Percentiles rank a stretch among this genome's conserved stretches.
Evolutionary conservation across 208 protist genomes (phyloP).

Genomic region (Leishmania gerbilli): DNA sequence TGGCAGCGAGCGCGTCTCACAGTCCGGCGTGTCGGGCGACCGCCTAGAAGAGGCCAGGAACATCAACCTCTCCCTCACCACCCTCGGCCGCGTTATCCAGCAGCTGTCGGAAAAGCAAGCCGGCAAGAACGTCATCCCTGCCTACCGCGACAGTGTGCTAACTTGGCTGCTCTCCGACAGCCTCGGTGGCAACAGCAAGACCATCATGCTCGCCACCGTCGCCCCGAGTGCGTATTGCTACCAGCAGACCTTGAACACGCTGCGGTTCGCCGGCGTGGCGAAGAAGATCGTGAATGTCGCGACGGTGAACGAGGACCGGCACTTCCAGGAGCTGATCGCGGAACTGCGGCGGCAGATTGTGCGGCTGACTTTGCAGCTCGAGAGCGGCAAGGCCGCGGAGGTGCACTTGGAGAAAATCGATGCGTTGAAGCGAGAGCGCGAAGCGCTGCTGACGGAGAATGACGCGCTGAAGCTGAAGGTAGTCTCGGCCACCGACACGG

Average conservation of each 20-base stretch:
- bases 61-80: slow-evolving; percentile 97
- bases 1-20: slow-evolving; percentile 94
- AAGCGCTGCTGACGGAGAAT: slow-evolving; percentile 45
- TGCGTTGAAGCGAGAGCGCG: slow-evolving; percentile 41
- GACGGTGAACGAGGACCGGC: slow-evolving; percentile 82
- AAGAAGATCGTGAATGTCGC: slow-evolving; percentile 89
- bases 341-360: slow-evolving; percentile 80
- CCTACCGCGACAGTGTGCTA: slow-evolving; percentile 90
- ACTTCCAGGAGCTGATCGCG: slow-evolving; percentile 77
- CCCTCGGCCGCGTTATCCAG: slow-evolving; percentile 89
- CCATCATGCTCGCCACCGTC: slow-evolving; percentile 88
- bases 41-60: slow-evolving; percentile 95
- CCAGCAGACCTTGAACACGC: slow-evolving; percentile 85
- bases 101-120: slow-evolving; percentile 82
- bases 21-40: slow-evolving; percentile 91
- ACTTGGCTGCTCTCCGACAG: slow-evolving; percentile 89
- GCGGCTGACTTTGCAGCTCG: slow-evolving; percentile 76
- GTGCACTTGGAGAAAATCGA: slow-evolving; percentile 61
- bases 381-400: slow-evolving; percentile 66
- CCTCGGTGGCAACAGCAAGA: slow-evolving; percentile 90
- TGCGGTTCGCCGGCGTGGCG: slow-evolving; percentile 84
- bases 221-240: slow-evolving; percentile 82
- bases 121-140: slow-evolving; percentile 61
- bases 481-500: slow-evolving; percentile 37
- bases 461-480: slow-evolving; percentile 45